Evolutionary conservation across 2,329 filamentous ascomycete species (phyloP).

Genomic region (Blastomyces silverae): DNA sequence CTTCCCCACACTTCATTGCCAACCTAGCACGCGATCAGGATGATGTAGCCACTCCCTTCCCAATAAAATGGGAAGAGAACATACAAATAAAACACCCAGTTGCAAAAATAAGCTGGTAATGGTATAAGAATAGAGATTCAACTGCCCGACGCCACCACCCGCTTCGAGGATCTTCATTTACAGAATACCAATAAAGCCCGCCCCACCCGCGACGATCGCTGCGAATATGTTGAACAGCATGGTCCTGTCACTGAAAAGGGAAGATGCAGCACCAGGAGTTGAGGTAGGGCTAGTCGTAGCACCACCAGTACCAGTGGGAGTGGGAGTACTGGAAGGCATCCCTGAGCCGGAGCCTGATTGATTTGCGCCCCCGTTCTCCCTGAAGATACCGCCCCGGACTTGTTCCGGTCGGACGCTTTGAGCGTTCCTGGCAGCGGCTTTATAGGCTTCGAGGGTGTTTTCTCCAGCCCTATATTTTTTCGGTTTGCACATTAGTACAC

Average conservation of each 20-base stretch:
- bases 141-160: neutral
- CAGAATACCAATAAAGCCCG: constrained; percentile 2
- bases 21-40: neutral
- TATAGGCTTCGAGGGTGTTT: constrained; percentile 21
- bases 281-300: neutral
- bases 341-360: neutral
- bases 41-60: neutral
- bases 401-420: neutral
- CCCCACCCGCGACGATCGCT: neutral
- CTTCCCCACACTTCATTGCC: neutral
- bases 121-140: neutral
- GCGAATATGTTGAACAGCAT: constrained; percentile 10
- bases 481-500: neutral
- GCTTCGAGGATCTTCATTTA: neutral
- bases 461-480: constrained; percentile 11
- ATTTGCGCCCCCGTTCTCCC: neutral
- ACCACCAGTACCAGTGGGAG: neutral
- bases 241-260: constrained; percentile 5
- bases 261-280: constrained; percentile 7
- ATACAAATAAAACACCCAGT: neutral
- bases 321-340: neutral
- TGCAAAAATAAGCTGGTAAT: neutral
- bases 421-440: constrained; percentile 17
- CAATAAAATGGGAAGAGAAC: neutral
- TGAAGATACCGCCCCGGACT: constrained; percentile 10